phyloP scores from a whole-genome alignment of 306 rosid species.

The Lathyrus aphaca region DNA sequence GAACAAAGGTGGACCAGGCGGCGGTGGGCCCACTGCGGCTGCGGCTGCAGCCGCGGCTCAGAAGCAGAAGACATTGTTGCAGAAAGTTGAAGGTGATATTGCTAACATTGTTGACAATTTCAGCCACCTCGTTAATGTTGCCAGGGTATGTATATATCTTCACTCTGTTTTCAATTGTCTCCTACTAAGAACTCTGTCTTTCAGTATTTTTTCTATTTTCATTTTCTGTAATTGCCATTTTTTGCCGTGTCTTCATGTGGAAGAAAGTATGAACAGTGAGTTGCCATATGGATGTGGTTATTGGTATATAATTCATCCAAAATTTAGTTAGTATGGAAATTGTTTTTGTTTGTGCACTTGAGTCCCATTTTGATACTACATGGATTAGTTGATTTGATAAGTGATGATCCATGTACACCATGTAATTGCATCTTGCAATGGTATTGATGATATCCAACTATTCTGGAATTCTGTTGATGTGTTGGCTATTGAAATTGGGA shows the following conservation, averaged over 20 bases:
- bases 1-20: slow-evolving; percentile 57
- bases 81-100: slow-evolving; percentile 69
- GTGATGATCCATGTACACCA: slow-evolving; percentile 2
- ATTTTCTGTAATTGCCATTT: slow-evolving; percentile 12
- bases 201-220: background rate
- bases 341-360: slow-evolving; percentile 4
- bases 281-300: background rate
- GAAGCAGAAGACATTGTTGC: slow-evolving; percentile 81
- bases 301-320: slow-evolving; percentile 4
- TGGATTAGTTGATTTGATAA: background rate
- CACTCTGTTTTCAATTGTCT: background rate
- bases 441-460: slow-evolving; percentile 2
- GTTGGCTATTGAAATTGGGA: background rate
- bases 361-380: background rate
- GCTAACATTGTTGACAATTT: slow-evolving; percentile 80
- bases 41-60: slow-evolving; percentile 61
- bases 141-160: slow-evolving; percentile 54
- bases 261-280: background rate
- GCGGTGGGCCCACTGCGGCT: slow-evolving; percentile 60
- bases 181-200: background rate
- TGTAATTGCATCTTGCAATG: background rate
- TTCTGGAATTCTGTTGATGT: background rate
- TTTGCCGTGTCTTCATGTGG: background rate
- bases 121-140: slow-evolving; percentile 83
- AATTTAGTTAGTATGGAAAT: background rate